Conservation (phyloP, 2,329 filamentous ascomycete genomes). For the Fusarium camptoceras region DNA sequence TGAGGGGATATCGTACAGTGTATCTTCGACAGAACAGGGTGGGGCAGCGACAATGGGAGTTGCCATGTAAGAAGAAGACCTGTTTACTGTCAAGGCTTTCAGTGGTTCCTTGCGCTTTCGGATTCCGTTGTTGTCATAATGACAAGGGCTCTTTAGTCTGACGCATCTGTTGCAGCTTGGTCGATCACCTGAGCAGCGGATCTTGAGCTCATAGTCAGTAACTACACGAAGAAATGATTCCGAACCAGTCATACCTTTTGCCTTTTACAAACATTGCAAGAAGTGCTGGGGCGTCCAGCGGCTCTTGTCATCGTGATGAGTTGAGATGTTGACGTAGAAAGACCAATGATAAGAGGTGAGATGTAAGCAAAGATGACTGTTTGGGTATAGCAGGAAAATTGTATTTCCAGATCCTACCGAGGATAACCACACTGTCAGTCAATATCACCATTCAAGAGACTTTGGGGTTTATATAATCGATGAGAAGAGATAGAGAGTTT, state of each 20-base stretch:
- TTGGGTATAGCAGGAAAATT: neutral
- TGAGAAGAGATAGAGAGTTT: neutral
- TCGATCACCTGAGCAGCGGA: slow-evolving; percentile 35
- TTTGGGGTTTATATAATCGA: neutral
- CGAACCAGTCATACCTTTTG: slow-evolving; percentile 21
- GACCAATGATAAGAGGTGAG: neutral
- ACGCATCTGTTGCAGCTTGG: slow-evolving; percentile 35
- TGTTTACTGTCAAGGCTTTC: no score
- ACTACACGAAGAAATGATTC: accelerated
- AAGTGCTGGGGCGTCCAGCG: slow-evolving; percentile 29
- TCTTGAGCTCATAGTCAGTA: neutral
- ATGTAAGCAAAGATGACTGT: neutral
- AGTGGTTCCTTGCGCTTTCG: accelerated
- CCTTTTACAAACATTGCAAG: slow-evolving; percentile 29
- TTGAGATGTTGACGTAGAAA: neutral
- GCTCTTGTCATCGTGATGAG: neutral
- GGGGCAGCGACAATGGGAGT: no score
- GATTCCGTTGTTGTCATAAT: neutral
- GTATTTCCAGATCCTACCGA: neutral
- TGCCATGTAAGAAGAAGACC: no score
- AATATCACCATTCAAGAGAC: neutral
- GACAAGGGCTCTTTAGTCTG: slow-evolving; percentile 8
- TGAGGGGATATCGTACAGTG: neutral
- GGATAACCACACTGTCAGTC: accelerated
- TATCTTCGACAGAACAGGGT: neutral